A percentile compares a stretch with the other conserved stretches of the same genome.
phyloP scores from a whole-genome alignment of 1,284 basidiomycete genomes.

The Sphagnurus paluster region DNA sequence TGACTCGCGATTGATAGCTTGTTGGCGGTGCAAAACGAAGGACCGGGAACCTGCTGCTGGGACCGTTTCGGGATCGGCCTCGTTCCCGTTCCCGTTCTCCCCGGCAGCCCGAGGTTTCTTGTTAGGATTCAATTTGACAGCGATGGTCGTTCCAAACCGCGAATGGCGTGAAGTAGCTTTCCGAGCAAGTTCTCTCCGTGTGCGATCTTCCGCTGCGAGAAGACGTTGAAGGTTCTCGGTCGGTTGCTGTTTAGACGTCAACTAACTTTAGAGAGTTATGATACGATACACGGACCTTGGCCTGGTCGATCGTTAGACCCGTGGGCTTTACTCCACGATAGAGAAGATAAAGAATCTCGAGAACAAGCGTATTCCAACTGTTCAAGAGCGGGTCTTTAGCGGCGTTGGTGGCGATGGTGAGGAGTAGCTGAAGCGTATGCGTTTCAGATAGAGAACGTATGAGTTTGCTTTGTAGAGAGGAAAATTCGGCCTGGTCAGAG shows the following conservation, averaged over 20 bases:
- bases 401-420: slow-evolving; percentile 81
- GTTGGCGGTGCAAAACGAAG: slow-evolving; percentile 81
- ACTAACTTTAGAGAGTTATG: slow-evolving; percentile 9
- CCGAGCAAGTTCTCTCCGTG: slow-evolving; percentile 56
- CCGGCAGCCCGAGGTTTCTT: slow-evolving; percentile 34
- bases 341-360: slow-evolving; percentile 89
- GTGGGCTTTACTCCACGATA: slow-evolving; percentile 75
- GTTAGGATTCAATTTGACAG: slow-evolving; percentile 67
- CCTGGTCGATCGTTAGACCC: slow-evolving; percentile 65
- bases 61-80: slow-evolving; percentile 30
- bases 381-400: slow-evolving; percentile 74
- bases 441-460: slow-evolving; percentile 73
- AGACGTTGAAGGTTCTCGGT: slow-evolving; percentile 67
- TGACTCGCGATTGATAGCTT: slow-evolving; percentile 74
- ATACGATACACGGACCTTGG: slow-evolving; percentile 49
- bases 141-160: slow-evolving; percentile 90
- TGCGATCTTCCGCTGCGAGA: slow-evolving; percentile 69
- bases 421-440: slow-evolving; percentile 74
- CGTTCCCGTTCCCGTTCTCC: slow-evolving; percentile 28
- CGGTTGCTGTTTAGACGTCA: slow-evolving; percentile 52
- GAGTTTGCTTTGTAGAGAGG: slow-evolving; percentile 76
- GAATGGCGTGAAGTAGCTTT: slow-evolving; percentile 83
- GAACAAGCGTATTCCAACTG: slow-evolving; percentile 81
- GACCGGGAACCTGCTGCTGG: slow-evolving; percentile 42
- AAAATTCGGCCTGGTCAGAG: slow-evolving; percentile 74